Base-by-base conservation (phyloP, 2,329 filamentous ascomycete species). In the Drechslera avenae region DNA sequence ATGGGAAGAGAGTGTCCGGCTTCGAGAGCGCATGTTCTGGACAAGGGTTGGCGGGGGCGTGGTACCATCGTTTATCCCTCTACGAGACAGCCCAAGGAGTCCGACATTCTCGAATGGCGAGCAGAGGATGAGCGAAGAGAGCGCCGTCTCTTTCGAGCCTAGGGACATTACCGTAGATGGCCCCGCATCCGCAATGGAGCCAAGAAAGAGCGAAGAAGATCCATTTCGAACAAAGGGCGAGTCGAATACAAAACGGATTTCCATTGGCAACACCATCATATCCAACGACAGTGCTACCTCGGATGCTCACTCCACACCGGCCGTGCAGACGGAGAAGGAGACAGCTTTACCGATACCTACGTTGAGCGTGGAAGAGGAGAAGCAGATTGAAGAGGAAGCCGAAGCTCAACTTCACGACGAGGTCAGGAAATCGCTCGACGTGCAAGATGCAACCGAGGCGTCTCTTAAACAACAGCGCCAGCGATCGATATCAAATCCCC, bases 11-110 rank as follows among this genome's bases (percentile, higher is more conserved):
- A 91, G 91, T 50, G 89, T 97, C 9, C 85, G 88, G 23, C 75
- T 97, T 39, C 83, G 94, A 42, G 94, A 99, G 72, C 87, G 93
- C 62, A 96, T 99, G 89, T 99, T 99, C 71, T 99, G 94, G 94
- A 86, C 90, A 42, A 84, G 94, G 47, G 85, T 99, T 44, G 93
- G 93, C 19, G 94, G 92, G 21, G 94, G 94, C 12, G 91, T 99
- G 2, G 77, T 97, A 10, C 94, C 93, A 1, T 79, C 83, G 10
- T 78, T 78, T 42, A 58, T 77, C 33, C 63, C 64, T 8, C 56
- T 66, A 36, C 55, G 73, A 59, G 62, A 69, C 36, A 61, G 67
- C 33, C 66, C 69, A n/a, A 61, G 60, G 13, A 73, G 70, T 49
- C 67, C 62, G 21, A 68, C 62, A 3, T 71, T 71, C 46, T 56